Percentiles rank a stretch among this genome's conserved stretches.
Evolutionary conservation across 805 yeast genomes (phyloP).

Genomic region (Aciculoconidium aculeatum): DNA sequence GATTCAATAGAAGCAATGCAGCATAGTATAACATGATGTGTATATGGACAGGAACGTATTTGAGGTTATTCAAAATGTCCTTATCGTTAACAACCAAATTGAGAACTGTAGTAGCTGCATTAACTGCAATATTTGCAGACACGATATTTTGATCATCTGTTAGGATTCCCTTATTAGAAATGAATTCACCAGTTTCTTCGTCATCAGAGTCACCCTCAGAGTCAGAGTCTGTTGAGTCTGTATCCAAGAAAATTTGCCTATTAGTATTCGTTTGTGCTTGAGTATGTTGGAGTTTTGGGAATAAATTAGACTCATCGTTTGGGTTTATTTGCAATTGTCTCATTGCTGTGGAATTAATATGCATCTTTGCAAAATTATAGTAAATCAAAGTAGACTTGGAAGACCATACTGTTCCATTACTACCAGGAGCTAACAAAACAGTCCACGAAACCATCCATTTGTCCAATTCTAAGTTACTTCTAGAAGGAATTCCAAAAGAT

Average conservation of each 20-base stretch:
- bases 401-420: conserved; percentile 55
- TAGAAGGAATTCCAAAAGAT: conserved; percentile 62
- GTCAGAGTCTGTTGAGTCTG: conserved; percentile 7
- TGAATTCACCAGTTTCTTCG: conserved; percentile 20
- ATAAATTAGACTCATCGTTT: conserved; percentile 17
- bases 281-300: conserved; percentile 27
- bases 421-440: conserved; percentile 55
- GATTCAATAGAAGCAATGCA: conserved; percentile 48
- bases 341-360: conserved; percentile 51
- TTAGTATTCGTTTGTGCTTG: conserved; percentile 3
- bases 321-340: conserved; percentile 32
- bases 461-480: conserved; percentile 59
- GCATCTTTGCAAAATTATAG: conserved; percentile 72
- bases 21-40: conserved; percentile 69
- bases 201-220: conserved; percentile 12
- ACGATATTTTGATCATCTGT: conserved; percentile 30
- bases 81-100: conserved; percentile 53
- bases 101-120: conserved; percentile 59
- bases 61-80: conserved; percentile 50
- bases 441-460: conserved; percentile 84
- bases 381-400: conserved; percentile 64
- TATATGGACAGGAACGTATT: conserved; percentile 66
- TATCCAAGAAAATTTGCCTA: conserved; percentile 3
- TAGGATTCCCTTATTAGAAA: conserved; percentile 26
- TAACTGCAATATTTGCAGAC: conserved; percentile 46